Base-by-base conservation (phyloP, 2,329 filamentous ascomycete genomes). In the Neofusicoccum laricinum region DNA sequence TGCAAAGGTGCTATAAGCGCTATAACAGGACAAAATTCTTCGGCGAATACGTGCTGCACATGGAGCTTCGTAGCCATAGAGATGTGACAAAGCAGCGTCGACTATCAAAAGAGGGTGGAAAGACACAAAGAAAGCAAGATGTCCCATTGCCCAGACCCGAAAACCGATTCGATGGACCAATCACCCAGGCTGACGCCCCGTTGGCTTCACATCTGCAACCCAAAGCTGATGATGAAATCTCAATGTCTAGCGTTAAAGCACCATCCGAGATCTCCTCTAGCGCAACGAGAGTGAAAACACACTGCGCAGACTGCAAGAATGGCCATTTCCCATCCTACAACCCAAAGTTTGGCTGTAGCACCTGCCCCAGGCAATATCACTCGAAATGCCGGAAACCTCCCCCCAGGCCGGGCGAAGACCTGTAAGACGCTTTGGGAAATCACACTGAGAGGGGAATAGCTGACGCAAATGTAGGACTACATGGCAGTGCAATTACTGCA, bases 221-320 rank as follows among this genome's bases (percentile, higher is more conserved):
- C 1, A 62, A 51, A 30, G 48, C 59, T 34, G 45, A 50, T 41
- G 45, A 62, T 41, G 59, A 62, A 19, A 51, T 49, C 4, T 62
- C 59, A 15, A 41, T 30, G 7, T 19, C 55, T 11, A n/a, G 57
- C 43, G 32, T 32, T 19, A 4, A 19, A 49, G 41, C 43, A n/a
- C 61, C 48, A n/a, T 63, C 61, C 1, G 61, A 55, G 12, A 53
- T 53, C 15, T 63, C 61, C 4, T 51, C 49, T 17, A 25, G 30
- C 7, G 41, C 48, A 10, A 46, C 61, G 32, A 55, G 41, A 8
- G 50, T 40, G 10, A 63, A 15, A 30, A 21, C 49, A 8, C 49
- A 53, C 30, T 63, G 61, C 17, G 61, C 61, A n/a, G 30, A 46
- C 32, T 63, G 61, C 41, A 63, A 63, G 30, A 46, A 19, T 7